These are phyloP conservation scores for Fusarium praegraminearum DNA, from an alignment of 2,329 filamentous ascomycete species.

Conservation along the genomic window DNA sequence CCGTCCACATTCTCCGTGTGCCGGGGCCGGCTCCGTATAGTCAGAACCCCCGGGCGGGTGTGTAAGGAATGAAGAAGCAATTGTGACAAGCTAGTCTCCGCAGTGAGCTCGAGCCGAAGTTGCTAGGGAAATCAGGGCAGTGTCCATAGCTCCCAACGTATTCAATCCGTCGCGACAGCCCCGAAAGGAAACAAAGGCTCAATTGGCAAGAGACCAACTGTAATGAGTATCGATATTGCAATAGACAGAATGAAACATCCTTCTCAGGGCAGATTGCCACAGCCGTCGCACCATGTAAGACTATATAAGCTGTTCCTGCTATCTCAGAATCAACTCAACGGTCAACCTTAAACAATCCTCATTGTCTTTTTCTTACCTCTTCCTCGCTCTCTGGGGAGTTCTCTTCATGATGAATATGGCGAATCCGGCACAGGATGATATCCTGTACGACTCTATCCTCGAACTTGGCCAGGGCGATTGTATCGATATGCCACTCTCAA, in stretches of 20 bases:
- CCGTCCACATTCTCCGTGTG: constrained; percentile 43
- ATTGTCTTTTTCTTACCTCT: constrained; percentile 27
- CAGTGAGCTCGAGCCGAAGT: constrained; percentile 20
- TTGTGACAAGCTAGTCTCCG: constrained; percentile 27
- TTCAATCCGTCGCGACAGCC: constrained; percentile 23
- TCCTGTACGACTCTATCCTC: constrained; percentile 3
- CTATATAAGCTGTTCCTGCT: constrained; percentile 38
- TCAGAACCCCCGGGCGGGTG: constrained; percentile 22
- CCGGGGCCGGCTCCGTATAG: constrained; percentile 41
- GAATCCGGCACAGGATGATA: constrained; percentile 8
- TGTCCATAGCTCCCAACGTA: constrained; percentile 29
- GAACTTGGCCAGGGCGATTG: constrained; percentile 37
- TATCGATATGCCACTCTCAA: constrained; percentile 52
- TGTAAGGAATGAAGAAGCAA: constrained; percentile 43
- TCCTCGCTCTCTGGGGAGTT: not conserved
- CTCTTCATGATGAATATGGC: constrained; percentile 20
- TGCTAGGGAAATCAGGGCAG: constrained; percentile 41
- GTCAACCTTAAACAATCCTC: constrained; percentile 30
- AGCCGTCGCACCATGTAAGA: constrained; percentile 28
- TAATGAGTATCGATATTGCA: constrained; percentile 22
- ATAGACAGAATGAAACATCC: constrained; percentile 31
- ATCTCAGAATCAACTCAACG: constrained; percentile 41
- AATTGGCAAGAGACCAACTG: constrained; percentile 19
- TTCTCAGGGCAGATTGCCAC: constrained; percentile 30
- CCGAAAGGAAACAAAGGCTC: constrained; percentile 1